A percentile compares a stretch with the other conserved stretches of the same genome.
These are phyloP conservation scores for Collybia mongolica DNA, from an alignment of 768 basidiomycete species.

Conservation along the genomic window DNA sequence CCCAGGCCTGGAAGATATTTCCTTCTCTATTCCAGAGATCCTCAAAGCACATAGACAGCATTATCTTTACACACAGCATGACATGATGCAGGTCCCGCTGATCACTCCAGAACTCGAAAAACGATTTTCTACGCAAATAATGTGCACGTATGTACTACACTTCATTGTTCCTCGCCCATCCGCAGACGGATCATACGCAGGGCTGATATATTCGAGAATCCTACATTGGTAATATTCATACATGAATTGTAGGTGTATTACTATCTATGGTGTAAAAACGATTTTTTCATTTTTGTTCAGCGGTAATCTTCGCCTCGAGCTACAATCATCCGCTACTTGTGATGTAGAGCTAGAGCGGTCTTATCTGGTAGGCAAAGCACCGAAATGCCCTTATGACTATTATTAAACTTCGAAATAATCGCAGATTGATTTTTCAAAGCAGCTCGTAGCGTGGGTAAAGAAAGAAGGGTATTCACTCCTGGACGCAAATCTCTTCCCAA, in stretches of 20 bases:
- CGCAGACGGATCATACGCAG: constrained; percentile 36
- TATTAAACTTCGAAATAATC: neutral
- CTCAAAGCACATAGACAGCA: constrained; percentile 89
- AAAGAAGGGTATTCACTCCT: constrained; percentile 68
- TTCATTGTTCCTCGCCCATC: neutral
- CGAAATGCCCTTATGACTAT: neutral
- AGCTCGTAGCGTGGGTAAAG: constrained; percentile 76
- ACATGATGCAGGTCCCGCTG: constrained; percentile 82
- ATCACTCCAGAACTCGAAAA: constrained; percentile 63
- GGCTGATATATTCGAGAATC: constrained; percentile 71
- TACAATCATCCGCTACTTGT: constrained; percentile 70
- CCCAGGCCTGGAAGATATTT: constrained; percentile 59
- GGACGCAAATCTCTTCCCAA: constrained; percentile 84
- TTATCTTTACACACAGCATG: constrained; percentile 71
- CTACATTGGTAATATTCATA: constrained; percentile 80
- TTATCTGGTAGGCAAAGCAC: constrained; percentile 61
- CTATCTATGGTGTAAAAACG: constrained; percentile 22
- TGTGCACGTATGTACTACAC: constrained; percentile 73
- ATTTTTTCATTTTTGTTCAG: constrained; percentile 36
- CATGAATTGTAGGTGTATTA: constrained; percentile 79
- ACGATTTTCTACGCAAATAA: constrained; percentile 78
- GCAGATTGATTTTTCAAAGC: constrained; percentile 84
- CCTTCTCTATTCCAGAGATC: constrained; percentile 75
- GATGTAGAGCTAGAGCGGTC: constrained; percentile 80
- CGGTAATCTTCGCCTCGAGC: constrained; percentile 83